Evolutionary conservation across 2,329 filamentous ascomycete species (phyloP), one percentile per base, ranked within the genome.

Genomic region (Anthostomella pinea): DNA sequence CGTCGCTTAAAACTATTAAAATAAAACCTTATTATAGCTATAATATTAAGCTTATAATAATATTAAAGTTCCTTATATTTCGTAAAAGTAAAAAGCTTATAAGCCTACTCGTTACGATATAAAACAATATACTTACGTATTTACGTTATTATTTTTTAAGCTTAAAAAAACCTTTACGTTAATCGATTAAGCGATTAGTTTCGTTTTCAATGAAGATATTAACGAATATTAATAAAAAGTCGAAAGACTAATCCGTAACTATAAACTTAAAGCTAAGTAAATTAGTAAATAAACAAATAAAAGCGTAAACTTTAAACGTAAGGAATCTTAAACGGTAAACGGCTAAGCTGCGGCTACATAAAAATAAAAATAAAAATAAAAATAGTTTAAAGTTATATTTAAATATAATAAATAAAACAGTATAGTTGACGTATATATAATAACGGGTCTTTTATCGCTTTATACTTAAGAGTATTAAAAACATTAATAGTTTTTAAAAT

Each of bases 291-390:
- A 8, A 27, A 27, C 6, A 27, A n/a, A 27, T 27, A 27, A 11
- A 27, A 27, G 25, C 9, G 14, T 27, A 27, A 27, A 27, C 9
- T 27, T n/a, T 27, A 27, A n/a, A 27, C 13, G 8, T 27, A 27
- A 27, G 9, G 13, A 27, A 27, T 27, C 7, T 27, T 11, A 27
- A 27, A 27, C 11, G 11, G 21, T 22, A 22, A 22, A 22, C 21
- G 21, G 11, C 7, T 7, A 11, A 22, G 11, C 21, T 7, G 21
- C 21, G 21, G 11, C 11, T 22, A 22, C 21, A 22, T 7, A 22
- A 22, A 22, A 22, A 22, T 22, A 22, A 22, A 22, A 22, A 11
- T 22, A 22, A 22, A 22, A 7, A 7, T 22, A 22, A 22, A 22
- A 22, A 22, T 22, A 22, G 11, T 7, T 22, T 7, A 22, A 22